Evolutionary conservation across 2,329 filamentous ascomycete species (phyloP).

Genomic region (Alternaria postmessia): DNA sequence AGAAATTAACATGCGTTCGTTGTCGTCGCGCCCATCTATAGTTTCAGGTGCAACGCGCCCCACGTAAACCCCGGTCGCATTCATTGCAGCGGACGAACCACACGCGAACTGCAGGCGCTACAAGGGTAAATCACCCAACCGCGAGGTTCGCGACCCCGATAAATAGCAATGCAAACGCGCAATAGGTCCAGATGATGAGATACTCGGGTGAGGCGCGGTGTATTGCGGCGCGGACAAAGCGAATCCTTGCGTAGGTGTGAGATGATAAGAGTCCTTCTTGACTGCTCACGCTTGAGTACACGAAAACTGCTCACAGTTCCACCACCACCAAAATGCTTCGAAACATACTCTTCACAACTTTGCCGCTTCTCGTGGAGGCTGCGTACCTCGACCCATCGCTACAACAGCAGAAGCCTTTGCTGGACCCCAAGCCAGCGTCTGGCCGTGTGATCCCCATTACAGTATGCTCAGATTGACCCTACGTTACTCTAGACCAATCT

Average conservation of each 20-base stretch:
- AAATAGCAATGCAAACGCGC: constrained; percentile 1
- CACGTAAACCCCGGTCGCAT: constrained; percentile 10
- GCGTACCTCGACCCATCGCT: constrained; percentile 11
- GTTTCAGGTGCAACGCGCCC: constrained; percentile 11
- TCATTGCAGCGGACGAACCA: constrained; percentile 8
- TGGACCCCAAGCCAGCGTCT: neutral
- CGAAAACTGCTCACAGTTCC: neutral
- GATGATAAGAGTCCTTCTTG: neutral
- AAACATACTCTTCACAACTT: neutral
- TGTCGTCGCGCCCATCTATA: constrained; percentile 5
- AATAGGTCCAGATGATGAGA: neutral
- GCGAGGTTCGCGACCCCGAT: constrained; percentile 6
- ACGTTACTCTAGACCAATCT: neutral
- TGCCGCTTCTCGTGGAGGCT: neutral
- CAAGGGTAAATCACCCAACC: constrained; percentile 6
- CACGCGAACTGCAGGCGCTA: constrained; percentile 17
- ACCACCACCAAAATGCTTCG: constrained; percentile 7
- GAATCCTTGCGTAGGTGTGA: neutral
- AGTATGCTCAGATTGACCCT: neutral
- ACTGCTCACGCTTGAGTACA: neutral
- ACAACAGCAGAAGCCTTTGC: constrained; percentile 16
- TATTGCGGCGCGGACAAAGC: neutral
- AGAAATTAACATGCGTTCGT: neutral
- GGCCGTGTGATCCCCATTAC: neutral
- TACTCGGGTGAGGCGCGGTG: neutral